Evolutionary conservation across 1,284 basidiomycete genomes (phyloP).

Genomic region (Marasmius tenuissimus): DNA sequence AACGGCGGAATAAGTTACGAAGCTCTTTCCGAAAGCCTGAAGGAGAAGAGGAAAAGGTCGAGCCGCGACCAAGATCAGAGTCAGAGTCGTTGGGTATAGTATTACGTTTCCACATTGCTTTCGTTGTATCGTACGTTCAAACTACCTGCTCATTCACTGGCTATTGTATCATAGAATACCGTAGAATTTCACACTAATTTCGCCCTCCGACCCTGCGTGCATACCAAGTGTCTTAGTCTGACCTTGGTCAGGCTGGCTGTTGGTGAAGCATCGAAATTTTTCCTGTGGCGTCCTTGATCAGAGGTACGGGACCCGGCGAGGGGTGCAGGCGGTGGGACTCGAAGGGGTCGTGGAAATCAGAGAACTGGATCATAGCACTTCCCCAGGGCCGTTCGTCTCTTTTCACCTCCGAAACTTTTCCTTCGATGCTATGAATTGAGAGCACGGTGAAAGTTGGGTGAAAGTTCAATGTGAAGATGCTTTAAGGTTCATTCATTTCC

Average conservation of each 20-base stretch:
- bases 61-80: constrained; percentile 19
- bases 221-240: constrained; percentile 77
- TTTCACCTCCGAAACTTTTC: too few species aligned
- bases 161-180: not conserved
- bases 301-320: too few species aligned
- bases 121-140: not conserved
- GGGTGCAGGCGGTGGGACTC: too few species aligned
- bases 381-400: too few species aligned
- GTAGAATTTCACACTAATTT: constrained; percentile 73
- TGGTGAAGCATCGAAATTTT: too few species aligned
- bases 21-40: constrained; percentile 38
- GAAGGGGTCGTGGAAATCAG: too few species aligned
- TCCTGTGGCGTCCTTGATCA: too few species aligned
- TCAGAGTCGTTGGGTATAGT: not conserved
- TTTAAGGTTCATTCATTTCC: too few species aligned
- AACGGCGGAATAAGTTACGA: constrained; percentile 38
- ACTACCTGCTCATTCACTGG: constrained; percentile 1
- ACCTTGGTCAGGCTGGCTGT: constrained; percentile 61
- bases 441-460: too few species aligned
- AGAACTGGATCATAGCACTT: too few species aligned
- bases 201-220: constrained; percentile 78
- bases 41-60: constrained; percentile 33
- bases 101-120: not conserved
- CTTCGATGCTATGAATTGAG: too few species aligned
- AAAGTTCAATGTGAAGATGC: too few species aligned